Evolutionary conservation across 1,284 basidiomycete genomes (phyloP).

Genomic region (Schizophyllum commune): DNA sequence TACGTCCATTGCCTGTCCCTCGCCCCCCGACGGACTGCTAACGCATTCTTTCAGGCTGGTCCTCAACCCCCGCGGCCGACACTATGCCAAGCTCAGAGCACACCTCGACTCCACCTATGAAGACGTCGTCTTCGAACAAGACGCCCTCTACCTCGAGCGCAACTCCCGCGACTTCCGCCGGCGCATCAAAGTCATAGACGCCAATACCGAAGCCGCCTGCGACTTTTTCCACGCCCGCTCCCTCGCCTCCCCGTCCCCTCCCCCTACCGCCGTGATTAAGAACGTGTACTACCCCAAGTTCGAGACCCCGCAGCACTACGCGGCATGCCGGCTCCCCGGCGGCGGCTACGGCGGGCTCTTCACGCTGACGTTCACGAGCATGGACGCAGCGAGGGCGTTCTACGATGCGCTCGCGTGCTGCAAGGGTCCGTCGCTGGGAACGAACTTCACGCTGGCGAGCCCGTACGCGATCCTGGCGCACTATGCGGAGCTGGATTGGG

Average conservation of each 20-base stretch:
- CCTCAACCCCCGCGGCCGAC: slow-evolving; percentile 72
- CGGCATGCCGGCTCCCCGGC: slow-evolving; percentile 46
- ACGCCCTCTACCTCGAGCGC: slow-evolving; percentile 95
- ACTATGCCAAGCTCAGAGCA: slow-evolving; percentile 61
- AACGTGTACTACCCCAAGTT: slow-evolving; percentile 90
- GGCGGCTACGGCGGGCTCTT: slow-evolving; percentile 92
- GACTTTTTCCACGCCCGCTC: slow-evolving; percentile 68
- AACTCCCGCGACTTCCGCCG: slow-evolving; percentile 90
- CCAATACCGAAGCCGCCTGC: slow-evolving; percentile 79
- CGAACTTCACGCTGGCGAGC: slow-evolving; percentile 77
- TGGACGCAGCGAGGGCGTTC: slow-evolving; percentile 70
- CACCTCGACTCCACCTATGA: slow-evolving; percentile 65
- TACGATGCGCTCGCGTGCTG: slow-evolving; percentile 80
- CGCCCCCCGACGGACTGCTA: slow-evolving; percentile 2
- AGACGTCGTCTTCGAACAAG: slow-evolving; percentile 87
- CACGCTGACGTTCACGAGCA: slow-evolving; percentile 78
- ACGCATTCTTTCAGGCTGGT: slow-evolving; percentile 51
- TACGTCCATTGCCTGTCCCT: slow-evolving; percentile 26
- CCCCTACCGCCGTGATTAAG: slow-evolving; percentile 52
- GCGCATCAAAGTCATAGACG: slow-evolving; percentile 75
- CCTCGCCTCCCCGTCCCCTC: slow-evolving; percentile 24
- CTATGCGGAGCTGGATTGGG: slow-evolving; percentile 91
- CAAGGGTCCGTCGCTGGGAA: slow-evolving; percentile 93
- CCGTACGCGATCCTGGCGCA: slow-evolving; percentile 95
- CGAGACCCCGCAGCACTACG: slow-evolving; percentile 69